These are phyloP conservation scores for Emmonsiellopsis sp. DNA, from an alignment of 2,329 filamentous ascomycete species.

Conservation along the genomic window DNA sequence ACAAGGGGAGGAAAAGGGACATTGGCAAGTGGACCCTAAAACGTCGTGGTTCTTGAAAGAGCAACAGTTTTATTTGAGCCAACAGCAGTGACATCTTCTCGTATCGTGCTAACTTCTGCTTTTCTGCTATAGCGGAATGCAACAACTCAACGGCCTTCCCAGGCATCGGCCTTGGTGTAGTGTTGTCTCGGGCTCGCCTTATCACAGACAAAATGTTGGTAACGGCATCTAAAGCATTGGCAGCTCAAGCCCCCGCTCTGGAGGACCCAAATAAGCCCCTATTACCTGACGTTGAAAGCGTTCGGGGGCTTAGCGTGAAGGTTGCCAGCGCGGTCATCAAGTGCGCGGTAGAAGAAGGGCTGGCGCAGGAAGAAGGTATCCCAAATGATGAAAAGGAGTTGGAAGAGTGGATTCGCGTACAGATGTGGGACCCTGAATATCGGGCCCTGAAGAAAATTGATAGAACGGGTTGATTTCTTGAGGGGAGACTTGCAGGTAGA, in stretches of 20 bases:
- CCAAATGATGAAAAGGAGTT: conserved; percentile 38
- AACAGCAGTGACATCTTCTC: too few relatives aligned
- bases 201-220: conserved; percentile 74
- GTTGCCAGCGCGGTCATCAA: conserved; percentile 69
- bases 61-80: too few relatives aligned
- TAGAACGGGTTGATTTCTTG: background rate
- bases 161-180: conserved; percentile 70
- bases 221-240: conserved; percentile 65
- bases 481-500: background rate
- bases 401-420: conserved; percentile 31
- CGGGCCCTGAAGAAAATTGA: conserved; percentile 17
- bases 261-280: conserved; percentile 56
- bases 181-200: conserved; percentile 58
- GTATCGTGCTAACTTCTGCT: background rate
- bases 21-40: conserved; percentile 34
- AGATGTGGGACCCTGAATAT: conserved; percentile 36
- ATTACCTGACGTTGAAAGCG: conserved; percentile 65
- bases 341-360: conserved; percentile 58
- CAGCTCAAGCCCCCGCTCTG: conserved; percentile 61
- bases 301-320: conserved; percentile 65
- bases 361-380: conserved; percentile 58
- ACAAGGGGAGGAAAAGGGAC: conserved; percentile 45
- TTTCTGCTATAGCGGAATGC: conserved; percentile 55
- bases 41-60: background rate
- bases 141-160: conserved; percentile 85